A percentile compares a stretch with the other conserved stretches of the same genome.
Evolutionary conservation across 2,329 filamentous ascomycete genomes (phyloP).

Genomic region (Penicillium sp.): DNA sequence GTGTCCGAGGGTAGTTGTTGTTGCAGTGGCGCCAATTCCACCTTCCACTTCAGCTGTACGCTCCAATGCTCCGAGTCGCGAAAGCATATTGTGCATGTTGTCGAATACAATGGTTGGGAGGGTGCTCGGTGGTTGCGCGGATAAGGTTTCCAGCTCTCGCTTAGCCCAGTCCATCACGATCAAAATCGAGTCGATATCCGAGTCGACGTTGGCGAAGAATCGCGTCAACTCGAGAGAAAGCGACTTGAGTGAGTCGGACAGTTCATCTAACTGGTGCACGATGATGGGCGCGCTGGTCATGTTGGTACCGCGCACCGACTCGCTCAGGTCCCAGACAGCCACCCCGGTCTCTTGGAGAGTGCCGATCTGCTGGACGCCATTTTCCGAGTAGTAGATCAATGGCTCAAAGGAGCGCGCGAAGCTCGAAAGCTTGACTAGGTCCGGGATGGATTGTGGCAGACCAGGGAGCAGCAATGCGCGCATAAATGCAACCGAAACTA

Average conservation of each 20-base stretch:
- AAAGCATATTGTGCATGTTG: slow-evolving; percentile 75
- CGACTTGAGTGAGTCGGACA: slow-evolving; percentile 79
- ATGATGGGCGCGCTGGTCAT: slow-evolving; percentile 87
- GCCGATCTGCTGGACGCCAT: slow-evolving; percentile 77
- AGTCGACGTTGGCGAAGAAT: slow-evolving; percentile 91
- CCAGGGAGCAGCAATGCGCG: slow-evolving; percentile 67
- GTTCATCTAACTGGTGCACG: slow-evolving; percentile 74
- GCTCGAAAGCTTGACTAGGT: slow-evolving; percentile 84
- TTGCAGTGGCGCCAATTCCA: slow-evolving; percentile 48
- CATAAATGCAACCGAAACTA: slow-evolving; percentile 63
- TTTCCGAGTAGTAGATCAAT: slow-evolving; percentile 89
- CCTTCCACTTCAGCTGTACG: slow-evolving; percentile 25
- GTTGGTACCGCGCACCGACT: slow-evolving; percentile 82
- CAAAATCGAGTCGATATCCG: slow-evolving; percentile 86
- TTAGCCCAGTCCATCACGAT: slow-evolving; percentile 96
- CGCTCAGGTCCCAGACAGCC: slow-evolving; percentile 89
- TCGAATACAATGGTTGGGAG: slow-evolving; percentile 69
- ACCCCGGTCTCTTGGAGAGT: slow-evolving; percentile 87
- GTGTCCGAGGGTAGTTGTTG: slow-evolving; percentile 55
- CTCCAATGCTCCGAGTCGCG: slow-evolving; percentile 47
- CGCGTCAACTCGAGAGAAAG: slow-evolving; percentile 80
- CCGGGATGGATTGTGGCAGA: slow-evolving; percentile 63
- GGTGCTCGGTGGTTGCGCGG: slow-evolving; percentile 57
- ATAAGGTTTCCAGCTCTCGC: slow-evolving; percentile 71
- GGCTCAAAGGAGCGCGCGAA: slow-evolving; percentile 90